Evolutionary conservation across 2,329 filamentous ascomycete genomes (phyloP).

Genomic region (Leptodontidium sp.): DNA sequence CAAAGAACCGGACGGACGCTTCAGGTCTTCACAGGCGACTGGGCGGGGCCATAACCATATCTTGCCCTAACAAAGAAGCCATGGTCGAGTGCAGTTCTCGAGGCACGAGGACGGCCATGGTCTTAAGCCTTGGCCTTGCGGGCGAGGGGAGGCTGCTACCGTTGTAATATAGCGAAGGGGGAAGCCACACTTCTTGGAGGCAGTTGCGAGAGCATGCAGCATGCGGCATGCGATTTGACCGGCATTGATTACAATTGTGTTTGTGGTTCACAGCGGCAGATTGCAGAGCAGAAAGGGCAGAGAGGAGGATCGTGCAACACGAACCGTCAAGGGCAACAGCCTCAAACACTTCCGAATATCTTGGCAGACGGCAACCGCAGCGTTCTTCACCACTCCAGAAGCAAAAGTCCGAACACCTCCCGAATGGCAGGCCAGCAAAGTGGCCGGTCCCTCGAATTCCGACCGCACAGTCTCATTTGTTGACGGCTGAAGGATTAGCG

Average conservation of each 20-base stretch:
- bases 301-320: constrained; percentile 14
- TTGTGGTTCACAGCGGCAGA: neutral
- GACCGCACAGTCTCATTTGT: constrained; percentile 27
- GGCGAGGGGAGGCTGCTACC: neutral
- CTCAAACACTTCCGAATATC: constrained; percentile 24
- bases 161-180: neutral
- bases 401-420: neutral
- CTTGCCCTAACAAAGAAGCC: neutral
- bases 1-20: neutral
- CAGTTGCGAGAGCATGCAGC: neutral
- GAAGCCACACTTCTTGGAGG: neutral
- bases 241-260: constrained; percentile 7
- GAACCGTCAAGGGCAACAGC: constrained; percentile 10
- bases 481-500: constrained; percentile 10
- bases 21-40: neutral
- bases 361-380: constrained; percentile 11
- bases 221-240: neutral
- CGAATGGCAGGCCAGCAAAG: neutral
- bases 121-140: neutral
- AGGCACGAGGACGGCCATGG: neutral
- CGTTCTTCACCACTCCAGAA: neutral
- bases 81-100: neutral
- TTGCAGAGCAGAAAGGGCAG: neutral
- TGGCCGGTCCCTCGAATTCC: constrained; percentile 9
- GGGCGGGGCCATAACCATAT: neutral